Percentiles rank a stretch among this genome's conserved stretches.
These are phyloP conservation scores for Chimonanthus praecox DNA, from an alignment of 164 flowering plant species.

Conservation along the genomic window DNA sequence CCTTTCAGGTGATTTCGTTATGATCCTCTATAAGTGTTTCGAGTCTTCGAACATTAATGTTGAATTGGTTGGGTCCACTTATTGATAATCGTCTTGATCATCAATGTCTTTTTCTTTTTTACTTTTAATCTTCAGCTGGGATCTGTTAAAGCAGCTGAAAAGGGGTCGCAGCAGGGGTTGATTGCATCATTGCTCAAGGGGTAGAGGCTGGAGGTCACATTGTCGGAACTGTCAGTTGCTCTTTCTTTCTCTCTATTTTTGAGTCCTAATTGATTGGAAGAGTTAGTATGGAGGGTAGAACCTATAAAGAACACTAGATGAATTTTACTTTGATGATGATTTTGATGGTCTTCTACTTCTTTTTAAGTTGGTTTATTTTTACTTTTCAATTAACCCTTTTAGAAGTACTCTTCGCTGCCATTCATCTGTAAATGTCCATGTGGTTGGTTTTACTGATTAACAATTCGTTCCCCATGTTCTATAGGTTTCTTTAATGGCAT, in stretches of 20 bases:
- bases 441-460: not conserved
- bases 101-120: too few species aligned
- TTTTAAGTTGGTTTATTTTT: not conserved
- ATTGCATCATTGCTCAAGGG: constrained; percentile 28
- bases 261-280: not conserved
- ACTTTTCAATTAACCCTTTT: not conserved
- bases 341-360: not conserved
- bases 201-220: constrained; percentile 29
- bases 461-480: not conserved
- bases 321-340: not conserved
- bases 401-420: too few species aligned
- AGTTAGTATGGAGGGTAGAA: too few species aligned
- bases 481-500: constrained; percentile 20
- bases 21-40: too few species aligned
- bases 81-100: too few species aligned
- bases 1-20: too few species aligned
- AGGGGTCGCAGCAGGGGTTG: constrained; percentile 30
- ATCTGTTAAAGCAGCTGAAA: constrained; percentile 23
- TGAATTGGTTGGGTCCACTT: too few species aligned
- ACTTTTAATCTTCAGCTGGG: constrained; percentile 17
- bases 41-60: too few species aligned
- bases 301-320: too few species aligned
- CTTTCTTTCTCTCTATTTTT: not conserved
- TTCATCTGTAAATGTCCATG: too few species aligned
- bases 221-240: constrained; percentile 16